A percentile compares a stretch with the other conserved stretches of the same genome.
Evolutionary conservation across 2,329 filamentous ascomycete species (phyloP).

Genomic region (Microdochium nivale): DNA sequence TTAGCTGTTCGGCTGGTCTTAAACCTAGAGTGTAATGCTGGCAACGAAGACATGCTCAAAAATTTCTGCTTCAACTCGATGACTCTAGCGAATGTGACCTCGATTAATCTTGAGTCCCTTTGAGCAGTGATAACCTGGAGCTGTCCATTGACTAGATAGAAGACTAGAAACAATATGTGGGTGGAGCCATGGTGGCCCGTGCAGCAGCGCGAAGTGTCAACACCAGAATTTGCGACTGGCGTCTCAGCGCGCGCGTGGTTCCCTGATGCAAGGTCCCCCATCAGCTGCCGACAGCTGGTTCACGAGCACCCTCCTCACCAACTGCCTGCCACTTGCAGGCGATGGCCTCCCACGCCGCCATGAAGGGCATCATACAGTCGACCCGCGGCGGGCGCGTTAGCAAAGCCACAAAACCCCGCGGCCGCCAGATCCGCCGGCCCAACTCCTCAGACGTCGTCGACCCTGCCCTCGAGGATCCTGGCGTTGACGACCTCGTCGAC

Average conservation of each 20-base stretch:
- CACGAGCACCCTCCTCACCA: constrained; percentile 13
- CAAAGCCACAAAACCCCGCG: constrained; percentile 34
- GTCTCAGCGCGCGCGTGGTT: constrained; percentile 4
- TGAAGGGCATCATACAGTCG: constrained; percentile 27
- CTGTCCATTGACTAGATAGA: too few species aligned
- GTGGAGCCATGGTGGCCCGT: neutral
- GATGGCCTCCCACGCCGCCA: constrained; percentile 11
- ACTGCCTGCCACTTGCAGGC: constrained; percentile 22
- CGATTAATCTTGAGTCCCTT: too few species aligned
- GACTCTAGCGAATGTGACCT: too few species aligned
- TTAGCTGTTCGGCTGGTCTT: too few species aligned
- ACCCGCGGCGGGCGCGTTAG: constrained; percentile 26
- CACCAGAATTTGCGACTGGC: neutral
- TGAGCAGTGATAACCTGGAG: too few species aligned
- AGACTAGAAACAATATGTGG: too few species aligned
- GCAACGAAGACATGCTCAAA: too few species aligned
- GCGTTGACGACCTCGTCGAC: constrained; percentile 7
- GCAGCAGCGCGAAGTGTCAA: neutral
- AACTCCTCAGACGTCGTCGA: constrained; percentile 17
- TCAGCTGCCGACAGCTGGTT: constrained; percentile 23
- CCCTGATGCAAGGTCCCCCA: neutral
- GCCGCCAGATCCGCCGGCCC: constrained; percentile 18
- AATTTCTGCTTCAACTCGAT: too few species aligned
- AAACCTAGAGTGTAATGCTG: too few species aligned
- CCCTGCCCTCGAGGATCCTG: constrained; percentile 21